Percentiles rank a stretch among this genome's conserved stretches.
Conservation (phyloP, 2,329 filamentous ascomycete genomes). For the Xylaria sp. region DNA sequence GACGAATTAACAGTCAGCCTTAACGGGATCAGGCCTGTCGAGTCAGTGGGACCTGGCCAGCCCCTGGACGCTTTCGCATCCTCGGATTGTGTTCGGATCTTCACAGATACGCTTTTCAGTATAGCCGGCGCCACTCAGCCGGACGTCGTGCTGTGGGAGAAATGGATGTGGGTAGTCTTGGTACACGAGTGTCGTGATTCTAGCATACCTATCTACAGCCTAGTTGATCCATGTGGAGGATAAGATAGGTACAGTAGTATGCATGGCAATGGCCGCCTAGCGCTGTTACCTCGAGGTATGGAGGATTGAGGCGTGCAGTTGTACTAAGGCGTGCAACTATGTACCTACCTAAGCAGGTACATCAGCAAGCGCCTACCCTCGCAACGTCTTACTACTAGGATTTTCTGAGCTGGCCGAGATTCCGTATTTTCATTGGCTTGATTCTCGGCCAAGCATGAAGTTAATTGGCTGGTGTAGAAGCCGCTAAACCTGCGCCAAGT, state of each 20-base stretch:
- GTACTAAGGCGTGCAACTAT: conserved; percentile 16
- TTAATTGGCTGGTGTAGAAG: conserved; percentile 11
- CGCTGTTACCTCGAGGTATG: background rate
- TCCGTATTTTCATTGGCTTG: conserved; percentile 17
- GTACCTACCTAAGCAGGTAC: conserved; percentile 8
- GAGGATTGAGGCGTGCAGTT: conserved; percentile 4
- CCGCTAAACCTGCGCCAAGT: conserved; percentile 18
- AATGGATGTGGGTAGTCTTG: conserved; percentile 18
- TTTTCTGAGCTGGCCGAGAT: background rate
- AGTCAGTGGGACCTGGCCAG: conserved; percentile 20
- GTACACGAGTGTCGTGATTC: background rate
- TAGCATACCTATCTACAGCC: background rate
- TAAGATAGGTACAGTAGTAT: background rate
- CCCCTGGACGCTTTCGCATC: conserved; percentile 30
- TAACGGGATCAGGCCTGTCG: conserved; percentile 21
- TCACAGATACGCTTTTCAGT: background rate
- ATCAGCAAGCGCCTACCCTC: conserved; percentile 6
- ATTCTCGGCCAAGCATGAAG: background rate
- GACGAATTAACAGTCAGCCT: conserved; percentile 39
- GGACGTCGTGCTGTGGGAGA: conserved; percentile 5
- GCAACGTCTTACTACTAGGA: conserved; percentile 19
- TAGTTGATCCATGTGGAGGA: conserved; percentile 12
- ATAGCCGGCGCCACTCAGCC: conserved; percentile 20
- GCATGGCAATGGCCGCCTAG: background rate
- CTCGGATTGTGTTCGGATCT: conserved; percentile 15